Base-by-base conservation (phyloP, 2,329 filamentous ascomycete species). In the Pseudocercospora musae region DNA sequence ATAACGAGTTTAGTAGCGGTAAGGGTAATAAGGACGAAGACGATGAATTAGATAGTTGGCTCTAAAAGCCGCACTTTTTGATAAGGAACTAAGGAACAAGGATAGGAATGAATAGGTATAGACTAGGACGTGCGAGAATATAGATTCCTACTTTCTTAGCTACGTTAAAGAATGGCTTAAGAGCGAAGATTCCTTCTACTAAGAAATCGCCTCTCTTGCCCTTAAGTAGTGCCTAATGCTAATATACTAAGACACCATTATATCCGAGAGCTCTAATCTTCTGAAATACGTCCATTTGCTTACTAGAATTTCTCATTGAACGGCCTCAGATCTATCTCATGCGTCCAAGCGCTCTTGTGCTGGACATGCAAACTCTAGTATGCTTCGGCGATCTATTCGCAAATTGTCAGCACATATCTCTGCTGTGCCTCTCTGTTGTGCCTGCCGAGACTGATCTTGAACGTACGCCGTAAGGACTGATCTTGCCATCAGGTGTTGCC, bases 221-320 rank as follows among this genome's bases (percentile, higher is more conserved):
- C 73, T 95, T 91, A 0, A 92, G 75, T 1, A 94, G 78, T 2
- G 88, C 89, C 91, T 90, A 96, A 69, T 92, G 84, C 6, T 88
- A 81, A 70, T 94, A 94, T 74, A 93, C 92, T 0, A 89, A 92
- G 1, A 93, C 88, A 49, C 85, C 84, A 69, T 90, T 94, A 77
- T 92, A 93, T 0, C 91, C 91, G 1, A 92, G 77, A 0, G 90
- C 88, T 75, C 89, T 92, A 74, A 94, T 86, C 76, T 96, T 96
- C 70, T 95, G 88, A 69, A 96, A 89, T 1, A 94, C 73, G 67
- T 94, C 91, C 7, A 90, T n/a, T n/a, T n/a, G n/a, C n/a, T n/a
- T n/a, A n/a, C n/a, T 6, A 40, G 15, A 40, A 40, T 18, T 18
- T 40, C 37, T 40, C 37, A 8, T 40, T 40, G 37, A 40, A 40